Evolutionary conservation across 2,329 filamentous ascomycete species (phyloP), one percentile per base, ranked within the genome.

Genomic region (Fusarium anguioides): DNA sequence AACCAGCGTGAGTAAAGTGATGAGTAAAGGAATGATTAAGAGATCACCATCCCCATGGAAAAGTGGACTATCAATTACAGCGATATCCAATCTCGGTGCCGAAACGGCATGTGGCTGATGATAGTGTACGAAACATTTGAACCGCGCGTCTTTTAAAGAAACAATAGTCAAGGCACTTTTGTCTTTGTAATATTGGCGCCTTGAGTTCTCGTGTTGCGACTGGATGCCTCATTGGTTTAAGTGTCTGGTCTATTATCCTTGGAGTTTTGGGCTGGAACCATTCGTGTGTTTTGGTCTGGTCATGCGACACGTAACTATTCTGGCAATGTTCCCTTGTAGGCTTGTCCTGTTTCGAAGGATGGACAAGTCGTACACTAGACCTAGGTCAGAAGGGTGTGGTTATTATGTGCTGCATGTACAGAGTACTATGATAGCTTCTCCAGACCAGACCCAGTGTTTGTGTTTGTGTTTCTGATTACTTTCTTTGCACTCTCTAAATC

Each of bases 91-190:
- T 66, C 62, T 39, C 21, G 12, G 24, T 35, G 33, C 33, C 10
- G 17, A 31, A 48, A 60, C 53, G 21, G 48, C 24, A 33, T 48
- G 61, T 66, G 62, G 62, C 62, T 65, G 48, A 54, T 44, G 27
- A 27, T 49, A 49, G 46, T 49, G 15, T 49, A 17, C n/a, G 47
- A 39, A 39, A 17, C 35, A 53, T 40, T n/a, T 50, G 42, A 66
- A 58, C 50, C 62, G 53, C 63, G 50, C 63, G 64, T 66, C 57
- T 67, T 53, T 26, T 20, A 40, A 40, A 27, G 41, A 50, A 45
- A 23, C 17, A 27, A 56, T 57, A 45, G 47, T 46, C 27, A 33
- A 49, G 35, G 46, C 40, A 47, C 47, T 59, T 60, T 60, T 60
- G 47, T 49, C 24, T 57, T 27, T 36, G n/a, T 47, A 23, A 41